These are phyloP conservation scores for Termitomyces sp. DNA, from an alignment of 768 basidiomycete genomes.

Conservation along the genomic window DNA sequence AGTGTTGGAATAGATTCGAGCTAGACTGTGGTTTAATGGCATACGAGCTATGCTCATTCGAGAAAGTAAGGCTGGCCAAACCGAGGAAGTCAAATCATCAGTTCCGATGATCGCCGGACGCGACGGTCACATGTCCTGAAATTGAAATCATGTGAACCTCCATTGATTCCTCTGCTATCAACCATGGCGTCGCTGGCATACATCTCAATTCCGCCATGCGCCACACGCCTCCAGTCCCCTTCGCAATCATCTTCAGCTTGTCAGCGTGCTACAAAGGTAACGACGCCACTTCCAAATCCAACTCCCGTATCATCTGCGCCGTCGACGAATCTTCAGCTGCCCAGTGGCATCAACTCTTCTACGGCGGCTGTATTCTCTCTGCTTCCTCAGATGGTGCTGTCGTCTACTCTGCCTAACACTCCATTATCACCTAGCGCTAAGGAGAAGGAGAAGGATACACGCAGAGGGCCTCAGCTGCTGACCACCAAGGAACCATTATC, in stretches of 20 bases:
- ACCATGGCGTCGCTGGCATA: slow-evolving; percentile 47
- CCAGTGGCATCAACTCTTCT: slow-evolving; percentile 17
- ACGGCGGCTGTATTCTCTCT: slow-evolving; percentile 25
- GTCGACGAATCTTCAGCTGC: slow-evolving; percentile 16
- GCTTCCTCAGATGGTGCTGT: slow-evolving; percentile 35
- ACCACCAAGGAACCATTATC: slow-evolving; percentile 68
- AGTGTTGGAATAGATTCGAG: too few relatives aligned
- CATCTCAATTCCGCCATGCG: slow-evolving; percentile 35
- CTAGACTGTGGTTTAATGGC: too few relatives aligned
- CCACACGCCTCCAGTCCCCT: slow-evolving; percentile 30
- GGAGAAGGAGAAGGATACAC: slow-evolving; percentile 17
- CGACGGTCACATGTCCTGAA: background rate
- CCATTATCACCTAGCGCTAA: slow-evolving; percentile 6
- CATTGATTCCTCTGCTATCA: background rate
- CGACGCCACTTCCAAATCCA: slow-evolving; percentile 29
- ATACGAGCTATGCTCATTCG: too few relatives aligned
- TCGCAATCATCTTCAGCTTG: slow-evolving; percentile 13
- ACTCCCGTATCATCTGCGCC: slow-evolving; percentile 1
- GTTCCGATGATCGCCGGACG: too few relatives aligned
- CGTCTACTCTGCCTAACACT: slow-evolving; percentile 17
- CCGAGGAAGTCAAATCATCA: too few relatives aligned
- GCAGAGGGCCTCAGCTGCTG: slow-evolving; percentile 29
- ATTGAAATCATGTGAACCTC: background rate
- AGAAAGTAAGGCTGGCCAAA: too few relatives aligned
- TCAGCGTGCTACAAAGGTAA: slow-evolving; percentile 34